Base-by-base conservation (phyloP, 2,329 filamentous ascomycete species). In the Sphaerostilbella broomeana region DNA sequence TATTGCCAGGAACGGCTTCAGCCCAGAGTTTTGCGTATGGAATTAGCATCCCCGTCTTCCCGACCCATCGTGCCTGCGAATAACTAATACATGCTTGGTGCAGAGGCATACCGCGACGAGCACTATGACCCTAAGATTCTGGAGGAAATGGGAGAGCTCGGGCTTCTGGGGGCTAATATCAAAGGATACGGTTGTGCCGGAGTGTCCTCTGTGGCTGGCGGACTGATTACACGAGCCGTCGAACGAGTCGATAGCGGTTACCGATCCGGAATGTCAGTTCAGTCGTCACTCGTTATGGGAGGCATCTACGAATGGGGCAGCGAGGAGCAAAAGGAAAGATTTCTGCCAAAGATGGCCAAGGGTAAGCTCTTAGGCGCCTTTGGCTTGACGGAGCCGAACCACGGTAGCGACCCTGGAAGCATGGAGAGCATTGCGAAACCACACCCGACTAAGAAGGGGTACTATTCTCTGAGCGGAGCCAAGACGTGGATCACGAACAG, bases 401-500 rank as follows among this genome's bases (percentile, higher is more conserved):
- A 95, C 60, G 88, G 88, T 44, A 92, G 85, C 41, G 89, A 95
- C 57, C 88, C 88, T 5, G 88, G 87, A 11, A 86, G 83, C 24
- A 90, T 95, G 86, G 88, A 95, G 70, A 87, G 83, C 5, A 73
- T 76, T 8, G 89, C 88, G n/a, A 86, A 81, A 58, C 80, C 81
- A 34, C 87, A 95, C 58, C 85, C 87, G 5, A 81, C 77, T 6
- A 89, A 89, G 69, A 82, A 85, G 55, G 88, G 87, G 1, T 86
- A 87, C 60, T 84, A 82, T 52, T 75, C 80, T 29, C 65, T 95
- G 24, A 86, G 81, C 31, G 88, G 88, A 2, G 69, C 84, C 35
- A 95, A 95, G 71, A 95, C 89, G 1, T 95, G 88, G 88, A 95
- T 95, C 59, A 95, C 88, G 11, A 95, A 95, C 63, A 90, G 85